Base-by-base conservation (phyloP, 345 rosid species). In the Aethionema arabicum region DNA sequence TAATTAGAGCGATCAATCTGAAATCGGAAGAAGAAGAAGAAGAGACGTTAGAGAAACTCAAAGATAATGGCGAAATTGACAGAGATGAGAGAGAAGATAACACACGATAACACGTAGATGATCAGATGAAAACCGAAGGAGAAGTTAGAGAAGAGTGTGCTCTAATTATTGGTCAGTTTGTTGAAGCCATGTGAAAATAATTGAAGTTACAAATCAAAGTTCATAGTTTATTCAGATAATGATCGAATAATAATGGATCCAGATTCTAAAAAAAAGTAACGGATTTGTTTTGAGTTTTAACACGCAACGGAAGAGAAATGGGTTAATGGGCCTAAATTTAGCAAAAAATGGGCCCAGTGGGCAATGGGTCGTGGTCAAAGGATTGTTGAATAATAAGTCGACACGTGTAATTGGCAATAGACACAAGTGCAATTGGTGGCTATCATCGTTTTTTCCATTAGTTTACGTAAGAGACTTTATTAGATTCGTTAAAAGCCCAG, bases 111-210 rank as follows among this genome's bases (percentile, higher is more conserved):
- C 31, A 37, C 39, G 15, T 45, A 30, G 0, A 44, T 38, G 42
- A 40, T 38, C 11, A 30, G 31, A 50, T 33, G 16, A 2, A 67
- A 67, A 38, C 9, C 37, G 47, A 66, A 49, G 36, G 43, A 47
- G 7, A 31, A 4, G 29, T n/a, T n/a, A 31, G 62, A 66, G 66
- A 68, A 51, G 66, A 51, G 53, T 70, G 68, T 48, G 35, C 41
- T 56, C n/a, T 61, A 45, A 53, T 69, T 11, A 69, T 69, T 69
- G 62, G 50, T 61, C 56, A 15, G 56, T 44, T 61, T 15, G 44
- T 61, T 54, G 49, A 54, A 38, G 56, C 63, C 73, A 62, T 44
- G 74, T 69, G 74, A 11, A 62, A 55, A 47, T 62, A 32, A 54
- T 62, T 63, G 41, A 37, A 11, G 9, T 46, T 36, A 3, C 8